Percentiles rank a stretch among this genome's conserved stretches.
These are phyloP conservation scores for Lasiodiplodia hormozganensis DNA, from an alignment of 2,329 filamentous ascomycete genomes.

Conservation along the genomic window DNA sequence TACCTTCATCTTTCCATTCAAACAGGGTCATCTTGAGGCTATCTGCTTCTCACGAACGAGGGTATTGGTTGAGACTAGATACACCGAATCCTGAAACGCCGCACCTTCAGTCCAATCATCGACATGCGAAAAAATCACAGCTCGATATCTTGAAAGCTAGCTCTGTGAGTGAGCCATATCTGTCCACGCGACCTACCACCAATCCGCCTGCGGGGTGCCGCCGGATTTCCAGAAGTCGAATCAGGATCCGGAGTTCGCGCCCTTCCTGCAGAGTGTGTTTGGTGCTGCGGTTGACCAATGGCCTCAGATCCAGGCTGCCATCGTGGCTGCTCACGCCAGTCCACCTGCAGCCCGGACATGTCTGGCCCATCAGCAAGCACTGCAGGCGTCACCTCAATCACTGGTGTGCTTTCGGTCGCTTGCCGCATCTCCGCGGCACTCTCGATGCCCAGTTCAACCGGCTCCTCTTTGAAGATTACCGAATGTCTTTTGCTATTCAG, in stretches of 20 bases:
- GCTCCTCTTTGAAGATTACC: not conserved
- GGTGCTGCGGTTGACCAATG: not conserved
- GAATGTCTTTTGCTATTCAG: constrained; percentile 1
- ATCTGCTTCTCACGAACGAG: too few species aligned
- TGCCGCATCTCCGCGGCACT: not conserved
- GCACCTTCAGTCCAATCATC: too few species aligned
- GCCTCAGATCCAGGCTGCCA: not conserved
- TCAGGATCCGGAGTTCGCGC: not conserved
- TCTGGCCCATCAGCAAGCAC: not conserved
- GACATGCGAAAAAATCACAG: not conserved
- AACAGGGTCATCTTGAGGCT: not conserved
- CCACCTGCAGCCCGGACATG: not conserved
- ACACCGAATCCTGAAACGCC: not conserved
- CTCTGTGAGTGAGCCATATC: not conserved
- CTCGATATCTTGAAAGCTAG: not conserved
- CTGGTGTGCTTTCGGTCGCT: not conserved
- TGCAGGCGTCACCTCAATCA: constrained; percentile 4
- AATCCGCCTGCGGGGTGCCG: not conserved
- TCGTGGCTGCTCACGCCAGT: not conserved
- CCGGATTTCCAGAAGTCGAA: not conserved
- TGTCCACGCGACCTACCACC: constrained; percentile 7
- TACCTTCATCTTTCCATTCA: not conserved
- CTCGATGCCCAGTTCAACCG: not conserved
- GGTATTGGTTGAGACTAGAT: too few species aligned
- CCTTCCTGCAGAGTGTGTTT: not conserved